Base-by-base conservation (phyloP, 2,329 filamentous ascomycete species). In the Fusarium citri region DNA sequence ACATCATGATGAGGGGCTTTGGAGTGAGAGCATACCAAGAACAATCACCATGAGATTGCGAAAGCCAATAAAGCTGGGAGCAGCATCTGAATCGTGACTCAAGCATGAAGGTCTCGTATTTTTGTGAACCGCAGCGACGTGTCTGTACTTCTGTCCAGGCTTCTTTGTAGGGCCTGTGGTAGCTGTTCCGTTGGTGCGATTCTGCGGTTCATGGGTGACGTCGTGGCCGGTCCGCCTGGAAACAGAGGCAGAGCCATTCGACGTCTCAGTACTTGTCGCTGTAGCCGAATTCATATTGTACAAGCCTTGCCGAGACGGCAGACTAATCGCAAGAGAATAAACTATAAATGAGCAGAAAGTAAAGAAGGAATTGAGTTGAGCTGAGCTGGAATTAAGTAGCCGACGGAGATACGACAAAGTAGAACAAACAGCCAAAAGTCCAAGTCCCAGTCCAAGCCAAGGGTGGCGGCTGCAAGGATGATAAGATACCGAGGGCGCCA, bases 31-130 rank as follows among this genome's bases (percentile, higher is more conserved):
- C 86, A 68, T 86, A 96, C 93, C 89, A 66, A 97, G 82, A 40
- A 98, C 93, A 76, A 98, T 91, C 41, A 97, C 92, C 93, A 98
- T 97, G 68, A 99, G 87, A 78, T 99, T 99, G 64, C 95, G 87
- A 78, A 99, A 98, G 1, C 96, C 96, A 18, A 97, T 83, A 77
- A 98, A 98, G 78, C 93, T 97, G 23, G 94, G 93, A 4, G 90
- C 84, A 14, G 83, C 83, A 47, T 87, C 82, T 3, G 93, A 88
- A 78, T 98, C 96, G 75, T 94, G 92, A 81, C 94, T 97, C 49
- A 98, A 85, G 74, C 92, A 94, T 25, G 95, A 97, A 10, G 92
- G 89, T 62, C 89, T 88, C 40, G 87, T 81, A 72, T 87, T 79
- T 10, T 90, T 89, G 80, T 99, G 96, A 37, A 97, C 89, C 31